These are phyloP conservation scores for Logfia minima DNA, from an alignment of 129 eudicot genomes.

Conservation along the genomic window DNA sequence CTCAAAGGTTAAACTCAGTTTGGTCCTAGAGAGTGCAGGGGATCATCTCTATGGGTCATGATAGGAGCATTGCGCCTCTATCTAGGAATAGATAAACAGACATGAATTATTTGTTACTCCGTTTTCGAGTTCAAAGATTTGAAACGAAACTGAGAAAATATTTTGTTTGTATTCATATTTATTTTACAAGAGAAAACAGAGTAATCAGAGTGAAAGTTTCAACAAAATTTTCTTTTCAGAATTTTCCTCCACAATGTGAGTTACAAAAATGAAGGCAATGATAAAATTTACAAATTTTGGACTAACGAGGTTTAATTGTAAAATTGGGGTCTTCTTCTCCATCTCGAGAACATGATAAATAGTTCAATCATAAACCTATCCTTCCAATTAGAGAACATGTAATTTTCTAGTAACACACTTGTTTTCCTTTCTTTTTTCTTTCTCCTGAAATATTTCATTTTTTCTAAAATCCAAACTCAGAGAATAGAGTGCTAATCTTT, in stretches of 20 bases:
- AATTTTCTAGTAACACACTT: neutral
- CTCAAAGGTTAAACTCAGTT: conserved; percentile 67
- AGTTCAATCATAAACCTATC: neutral
- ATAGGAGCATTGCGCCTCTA: neutral
- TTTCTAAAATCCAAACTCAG: neutral
- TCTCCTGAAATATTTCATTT: neutral
- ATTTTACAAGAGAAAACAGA: neutral
- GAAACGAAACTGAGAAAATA: neutral
- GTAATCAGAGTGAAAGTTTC: neutral
- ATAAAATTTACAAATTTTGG: neutral
- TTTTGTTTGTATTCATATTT: neutral
- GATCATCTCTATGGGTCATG: conserved; percentile 19
- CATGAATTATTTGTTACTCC: neutral
- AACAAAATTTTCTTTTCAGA: neutral
- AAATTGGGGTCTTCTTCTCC: neutral
- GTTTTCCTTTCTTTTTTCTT: too few species aligned
- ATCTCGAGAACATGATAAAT: neutral
- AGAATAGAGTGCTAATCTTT: neutral
- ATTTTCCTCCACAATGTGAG: neutral
- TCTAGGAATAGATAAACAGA: conserved; percentile 8
- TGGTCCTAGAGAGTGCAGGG: conserved; percentile 68
- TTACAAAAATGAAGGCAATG: neutral
- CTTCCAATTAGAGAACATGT: neutral
- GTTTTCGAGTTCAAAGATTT: neutral
- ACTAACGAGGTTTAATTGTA: neutral